Percentiles rank a stretch among this genome's conserved stretches.
Conservation (phyloP, 1,284 basidiomycete species). For the Amylostereum chailletii region DNA sequence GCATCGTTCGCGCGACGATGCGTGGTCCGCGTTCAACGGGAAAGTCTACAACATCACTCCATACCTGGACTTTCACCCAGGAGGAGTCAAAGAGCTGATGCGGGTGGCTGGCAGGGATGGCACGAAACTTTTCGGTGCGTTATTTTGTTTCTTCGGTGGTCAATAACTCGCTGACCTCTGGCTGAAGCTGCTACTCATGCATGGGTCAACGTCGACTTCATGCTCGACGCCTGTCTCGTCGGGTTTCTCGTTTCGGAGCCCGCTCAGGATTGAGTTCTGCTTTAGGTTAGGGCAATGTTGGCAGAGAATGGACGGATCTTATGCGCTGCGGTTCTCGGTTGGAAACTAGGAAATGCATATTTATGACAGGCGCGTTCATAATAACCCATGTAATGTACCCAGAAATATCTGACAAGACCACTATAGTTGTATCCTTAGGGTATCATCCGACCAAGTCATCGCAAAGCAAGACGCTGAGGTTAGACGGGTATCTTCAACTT, state of each 20-base stretch:
- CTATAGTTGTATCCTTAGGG: too few relatives aligned
- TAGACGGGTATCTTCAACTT: background rate
- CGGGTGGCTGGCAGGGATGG: slow-evolving; percentile 94
- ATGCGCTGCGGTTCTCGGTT: too few relatives aligned
- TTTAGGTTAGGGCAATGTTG: too few relatives aligned
- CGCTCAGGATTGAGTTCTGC: too few relatives aligned
- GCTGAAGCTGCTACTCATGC: slow-evolving; percentile 40
- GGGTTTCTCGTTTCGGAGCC: slow-evolving; percentile 72
- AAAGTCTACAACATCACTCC: slow-evolving; percentile 97
- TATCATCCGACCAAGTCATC: too few relatives aligned
- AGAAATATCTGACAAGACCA: too few relatives aligned
- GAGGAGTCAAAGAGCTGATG: slow-evolving; percentile 91
- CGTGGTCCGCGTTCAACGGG: slow-evolving; percentile 89
- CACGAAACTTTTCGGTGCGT: slow-evolving; percentile 85
- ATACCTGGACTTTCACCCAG: slow-evolving; percentile 90
- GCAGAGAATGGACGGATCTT: too few relatives aligned
- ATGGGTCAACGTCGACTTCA: slow-evolving; percentile 93
- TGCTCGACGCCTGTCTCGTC: slow-evolving; percentile 87
- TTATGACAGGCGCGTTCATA: too few relatives aligned
- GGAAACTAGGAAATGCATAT: too few relatives aligned
- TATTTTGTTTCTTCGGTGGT: background rate
- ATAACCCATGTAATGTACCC: too few relatives aligned
- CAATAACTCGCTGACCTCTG: slow-evolving; percentile 1
- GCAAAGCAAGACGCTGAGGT: background rate
- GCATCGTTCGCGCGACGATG: slow-evolving; percentile 82